Conservation (phyloP, 495 filamentous ascomycete genomes). For the Tuber melanosporum region DNA sequence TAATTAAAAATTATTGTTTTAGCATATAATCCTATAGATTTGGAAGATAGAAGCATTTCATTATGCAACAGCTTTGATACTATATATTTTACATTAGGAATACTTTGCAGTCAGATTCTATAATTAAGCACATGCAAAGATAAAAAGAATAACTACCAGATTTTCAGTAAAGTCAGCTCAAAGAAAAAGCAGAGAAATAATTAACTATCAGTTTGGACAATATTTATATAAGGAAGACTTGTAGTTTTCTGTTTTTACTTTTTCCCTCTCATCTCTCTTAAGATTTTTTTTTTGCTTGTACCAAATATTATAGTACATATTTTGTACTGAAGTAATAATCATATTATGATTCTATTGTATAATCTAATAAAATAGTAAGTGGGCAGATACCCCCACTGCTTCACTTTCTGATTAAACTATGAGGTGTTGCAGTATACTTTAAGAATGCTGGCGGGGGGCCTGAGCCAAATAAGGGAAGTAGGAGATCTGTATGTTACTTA, state of each 20-base stretch:
- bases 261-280: too few species aligned
- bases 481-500: neutral
- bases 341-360: neutral
- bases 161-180: neutral
- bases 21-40: too few species aligned
- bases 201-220: neutral
- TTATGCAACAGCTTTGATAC: too few species aligned
- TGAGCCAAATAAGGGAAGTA: neutral
- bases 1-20: too few species aligned
- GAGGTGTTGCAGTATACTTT: neutral
- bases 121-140: too few species aligned
- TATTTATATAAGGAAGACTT: neutral
- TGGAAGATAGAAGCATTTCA: too few species aligned
- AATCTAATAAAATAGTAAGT: neutral
- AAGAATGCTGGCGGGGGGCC: neutral
- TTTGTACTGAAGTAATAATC: neutral
- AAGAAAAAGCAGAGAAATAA: neutral
- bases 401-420: neutral
- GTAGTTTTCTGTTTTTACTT: neutral
- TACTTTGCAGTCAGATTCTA: too few species aligned
- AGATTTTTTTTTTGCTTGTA: neutral
- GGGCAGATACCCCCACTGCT: neutral
- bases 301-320: neutral
- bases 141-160: too few species aligned
- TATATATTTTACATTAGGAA: too few species aligned